Conservation (phyloP, 768 basidiomycete species). For the Trametes cubensis region DNA sequence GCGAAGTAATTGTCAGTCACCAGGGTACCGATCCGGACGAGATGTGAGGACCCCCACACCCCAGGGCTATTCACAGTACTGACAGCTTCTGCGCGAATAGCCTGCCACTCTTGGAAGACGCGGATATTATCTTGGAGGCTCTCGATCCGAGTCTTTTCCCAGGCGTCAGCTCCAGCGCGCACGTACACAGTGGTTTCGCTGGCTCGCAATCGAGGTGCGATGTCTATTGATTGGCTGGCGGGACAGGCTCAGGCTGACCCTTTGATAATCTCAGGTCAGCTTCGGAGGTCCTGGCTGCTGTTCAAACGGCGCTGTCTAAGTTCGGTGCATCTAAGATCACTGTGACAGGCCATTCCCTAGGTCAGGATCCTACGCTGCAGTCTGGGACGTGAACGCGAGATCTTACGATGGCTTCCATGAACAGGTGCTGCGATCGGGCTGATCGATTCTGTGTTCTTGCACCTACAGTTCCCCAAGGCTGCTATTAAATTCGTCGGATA, state of each 20-base stretch:
- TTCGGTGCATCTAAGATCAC: conserved; percentile 44
- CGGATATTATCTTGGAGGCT: conserved; percentile 38
- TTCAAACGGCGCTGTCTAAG: conserved; percentile 41
- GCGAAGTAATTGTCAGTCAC: conserved; percentile 41
- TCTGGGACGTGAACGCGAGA: neutral
- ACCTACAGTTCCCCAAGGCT: conserved; percentile 48
- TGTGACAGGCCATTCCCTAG: conserved; percentile 47
- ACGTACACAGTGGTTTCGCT: conserved; percentile 52
- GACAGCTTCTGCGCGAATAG: conserved; percentile 27
- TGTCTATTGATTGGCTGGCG: neutral
- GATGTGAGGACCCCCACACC: conserved; percentile 29
- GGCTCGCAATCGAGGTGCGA: conserved; percentile 47
- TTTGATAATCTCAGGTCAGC: conserved; percentile 38
- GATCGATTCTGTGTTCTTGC: conserved; percentile 53
- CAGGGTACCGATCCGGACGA: conserved; percentile 41
- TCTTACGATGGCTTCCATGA: neutral
- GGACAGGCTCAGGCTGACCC: too few relatives aligned
- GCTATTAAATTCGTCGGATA: conserved; percentile 34
- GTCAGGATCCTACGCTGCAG: conserved; percentile 11
- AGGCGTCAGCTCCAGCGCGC: conserved; percentile 43
- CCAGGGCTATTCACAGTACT: neutral
- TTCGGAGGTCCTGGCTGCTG: conserved; percentile 46
- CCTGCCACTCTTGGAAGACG: conserved; percentile 46
- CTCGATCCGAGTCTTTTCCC: conserved; percentile 51
- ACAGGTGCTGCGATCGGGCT: conserved; percentile 56